Evolutionary conservation across 495 filamentous ascomycete species (phyloP).

Genomic region (Penicillium paradoxum): DNA sequence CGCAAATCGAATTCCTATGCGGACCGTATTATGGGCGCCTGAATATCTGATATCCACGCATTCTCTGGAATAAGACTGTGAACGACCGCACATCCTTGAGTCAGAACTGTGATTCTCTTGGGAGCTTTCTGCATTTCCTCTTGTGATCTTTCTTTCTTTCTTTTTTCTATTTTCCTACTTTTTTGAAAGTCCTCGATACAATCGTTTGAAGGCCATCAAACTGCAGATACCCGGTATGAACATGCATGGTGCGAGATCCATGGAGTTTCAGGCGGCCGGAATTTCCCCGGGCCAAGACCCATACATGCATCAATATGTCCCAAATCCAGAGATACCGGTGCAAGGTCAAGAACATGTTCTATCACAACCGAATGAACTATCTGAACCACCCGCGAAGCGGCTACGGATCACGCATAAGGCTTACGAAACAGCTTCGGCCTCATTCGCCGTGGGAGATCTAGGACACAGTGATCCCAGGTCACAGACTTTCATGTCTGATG

Average conservation of each 20-base stretch:
- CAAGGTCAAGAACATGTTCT: background rate
- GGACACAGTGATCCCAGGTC: background rate
- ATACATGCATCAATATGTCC: constrained; percentile 12
- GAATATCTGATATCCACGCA: constrained; percentile 9
- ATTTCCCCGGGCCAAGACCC: constrained; percentile 7
- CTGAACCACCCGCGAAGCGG: constrained; percentile 18
- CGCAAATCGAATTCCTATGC: constrained; percentile 1
- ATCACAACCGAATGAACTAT: background rate
- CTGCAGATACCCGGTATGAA: constrained; percentile 11
- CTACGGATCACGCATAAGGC: constrained; percentile 11
- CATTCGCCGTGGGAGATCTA: background rate
- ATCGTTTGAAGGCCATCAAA: background rate
- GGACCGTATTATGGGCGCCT: constrained; percentile 2
- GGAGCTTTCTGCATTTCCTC: background rate
- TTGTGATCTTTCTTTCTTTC: background rate
- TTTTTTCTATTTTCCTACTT: too few relatives aligned
- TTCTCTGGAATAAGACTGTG: background rate
- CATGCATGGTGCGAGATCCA: constrained; percentile 14
- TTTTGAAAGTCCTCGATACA: background rate
- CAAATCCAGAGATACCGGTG: constrained; percentile 5
- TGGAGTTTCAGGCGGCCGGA: constrained; percentile 10
- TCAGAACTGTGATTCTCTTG: background rate
- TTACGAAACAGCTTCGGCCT: constrained; percentile 2
- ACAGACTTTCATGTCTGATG: constrained; percentile 1
- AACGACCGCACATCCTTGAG: background rate